Percentiles rank a stretch among this genome's conserved stretches.
Evolutionary conservation across 2,329 filamentous ascomycete genomes (phyloP).

Genomic region (Penicillium sp.): DNA sequence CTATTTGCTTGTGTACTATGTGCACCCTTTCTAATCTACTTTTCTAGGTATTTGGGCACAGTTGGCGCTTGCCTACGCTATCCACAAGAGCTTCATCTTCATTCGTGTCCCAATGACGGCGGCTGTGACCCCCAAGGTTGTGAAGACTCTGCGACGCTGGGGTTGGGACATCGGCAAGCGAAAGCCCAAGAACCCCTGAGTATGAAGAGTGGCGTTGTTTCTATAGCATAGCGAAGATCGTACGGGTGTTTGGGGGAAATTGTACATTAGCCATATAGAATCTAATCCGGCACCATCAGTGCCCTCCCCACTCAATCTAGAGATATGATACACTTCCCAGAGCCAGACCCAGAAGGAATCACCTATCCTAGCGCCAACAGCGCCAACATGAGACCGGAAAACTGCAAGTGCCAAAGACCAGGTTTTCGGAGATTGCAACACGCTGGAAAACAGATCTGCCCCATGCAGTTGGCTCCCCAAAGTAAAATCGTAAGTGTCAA

Average conservation of each 20-base stretch:
- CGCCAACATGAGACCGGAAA: conserved; percentile 3
- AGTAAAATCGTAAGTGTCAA: conserved; percentile 10
- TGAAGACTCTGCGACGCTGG: conserved; percentile 79
- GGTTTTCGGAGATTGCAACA: conserved; percentile 1
- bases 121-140: conserved; percentile 88
- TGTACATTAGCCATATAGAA: conserved; percentile 36
- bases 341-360: not conserved
- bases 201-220: conserved; percentile 16
- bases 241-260: conserved; percentile 15
- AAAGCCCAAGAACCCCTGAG: conserved; percentile 40
- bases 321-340: conserved; percentile 12
- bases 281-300: conserved; percentile 21
- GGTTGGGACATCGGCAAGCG: conserved; percentile 92
- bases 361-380: conserved; percentile 11
- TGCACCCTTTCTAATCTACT: not conserved
- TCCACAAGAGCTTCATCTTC: conserved; percentile 98
- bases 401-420: conserved; percentile 3
- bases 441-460: not conserved
- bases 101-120: conserved; percentile 88
- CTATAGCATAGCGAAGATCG: conserved; percentile 22
- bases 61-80: conserved; percentile 86
- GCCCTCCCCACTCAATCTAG: conserved; percentile 25
- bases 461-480: not conserved
- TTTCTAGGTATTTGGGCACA: conserved; percentile 68
- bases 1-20: not conserved